Evolutionary conservation across 495 filamentous ascomycete species (phyloP).

Genomic region (Durotheca rogersii): DNA sequence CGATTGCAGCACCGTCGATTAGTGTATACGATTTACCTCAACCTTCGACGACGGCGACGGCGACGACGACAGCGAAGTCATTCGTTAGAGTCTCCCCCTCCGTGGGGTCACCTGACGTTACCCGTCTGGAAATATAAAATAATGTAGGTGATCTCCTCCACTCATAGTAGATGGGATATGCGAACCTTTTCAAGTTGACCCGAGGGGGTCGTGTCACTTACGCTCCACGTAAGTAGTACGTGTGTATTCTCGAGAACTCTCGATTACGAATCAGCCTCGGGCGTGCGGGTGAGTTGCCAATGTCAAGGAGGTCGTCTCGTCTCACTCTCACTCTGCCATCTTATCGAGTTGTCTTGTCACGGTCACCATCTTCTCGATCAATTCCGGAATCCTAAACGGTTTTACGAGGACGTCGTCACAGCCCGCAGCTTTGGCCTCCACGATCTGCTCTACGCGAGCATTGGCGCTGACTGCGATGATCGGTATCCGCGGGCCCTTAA

Average conservation of each 20-base stretch:
- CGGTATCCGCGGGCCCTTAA: conserved; percentile 58
- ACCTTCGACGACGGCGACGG: no score
- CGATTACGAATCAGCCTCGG: no score
- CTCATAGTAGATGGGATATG: neutral
- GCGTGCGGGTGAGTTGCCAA: no score
- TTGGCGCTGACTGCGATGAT: conserved; percentile 83
- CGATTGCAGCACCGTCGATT: no score
- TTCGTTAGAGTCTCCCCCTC: no score
- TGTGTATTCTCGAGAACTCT: neutral
- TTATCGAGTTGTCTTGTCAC: conserved; percentile 19
- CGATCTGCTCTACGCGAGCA: conserved; percentile 67
- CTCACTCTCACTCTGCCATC: neutral
- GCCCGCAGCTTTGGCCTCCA: conserved; percentile 51
- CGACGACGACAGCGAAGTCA: no score
- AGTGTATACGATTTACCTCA: no score
- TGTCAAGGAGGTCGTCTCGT: no score
- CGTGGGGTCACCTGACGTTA: conserved; percentile 25
- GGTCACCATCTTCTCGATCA: conserved; percentile 45
- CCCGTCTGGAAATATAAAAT: conserved; percentile 10
- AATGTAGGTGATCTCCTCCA: conserved; percentile 7
- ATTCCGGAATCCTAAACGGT: conserved; percentile 48
- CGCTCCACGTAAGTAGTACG: neutral
- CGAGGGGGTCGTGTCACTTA: neutral
- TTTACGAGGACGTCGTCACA: conserved; percentile 51
- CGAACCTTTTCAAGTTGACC: neutral